Evolutionary conservation across 345 rosid genomes (phyloP), one percentile per base, ranked within the genome.

Genomic region (Eutrema heterophyllum): DNA sequence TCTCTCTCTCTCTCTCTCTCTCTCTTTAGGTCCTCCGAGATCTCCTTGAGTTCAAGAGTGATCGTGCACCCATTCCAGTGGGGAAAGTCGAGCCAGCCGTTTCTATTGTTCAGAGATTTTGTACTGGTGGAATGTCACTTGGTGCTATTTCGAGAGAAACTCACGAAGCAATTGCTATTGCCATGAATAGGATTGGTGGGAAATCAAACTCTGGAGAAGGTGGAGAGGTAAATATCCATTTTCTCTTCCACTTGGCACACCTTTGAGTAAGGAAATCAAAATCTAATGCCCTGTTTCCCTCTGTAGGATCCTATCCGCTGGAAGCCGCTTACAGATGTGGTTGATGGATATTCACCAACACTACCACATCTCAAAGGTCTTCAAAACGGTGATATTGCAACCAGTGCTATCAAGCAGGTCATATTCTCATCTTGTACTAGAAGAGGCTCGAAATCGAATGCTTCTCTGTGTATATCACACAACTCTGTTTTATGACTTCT

Each of bases 141-240:
- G 99, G 99, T 72, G 99, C 99, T 70, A 95, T 95, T 64, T 95
- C 99, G 64, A 90, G 99, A 83, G 99, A 95, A 80, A 95, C 99
- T 78, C 99, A 95, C 73, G 99, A 95, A 84, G 97, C 97, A 18
- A 95, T 95, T 83, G 97, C 97, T 79, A 84, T 92, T 83, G 99
- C 97, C 41, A 95, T 92, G 99, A 95, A 95, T 74, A 92, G 97
- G 75, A 29, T 95, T 67, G 91, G 97, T 79, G 99, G 99, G 11
- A 95, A 86, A 82, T 95, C 97, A 53, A 95, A 95, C 84, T 92
- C 99, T 1, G 97, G 97, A 64, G 99, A 95, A 88, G 99, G 99
- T 69, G 99, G 99, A 51, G 99, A 94, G 97, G 99, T 91, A 89
- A 32, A 11, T 43, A 51, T 70, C 62, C 30, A 35, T 73, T 71